Evolutionary conservation across 495 filamentous ascomycete genomes (phyloP), one percentile per base, ranked within the genome.

Genomic region (Echria macrotheca): DNA sequence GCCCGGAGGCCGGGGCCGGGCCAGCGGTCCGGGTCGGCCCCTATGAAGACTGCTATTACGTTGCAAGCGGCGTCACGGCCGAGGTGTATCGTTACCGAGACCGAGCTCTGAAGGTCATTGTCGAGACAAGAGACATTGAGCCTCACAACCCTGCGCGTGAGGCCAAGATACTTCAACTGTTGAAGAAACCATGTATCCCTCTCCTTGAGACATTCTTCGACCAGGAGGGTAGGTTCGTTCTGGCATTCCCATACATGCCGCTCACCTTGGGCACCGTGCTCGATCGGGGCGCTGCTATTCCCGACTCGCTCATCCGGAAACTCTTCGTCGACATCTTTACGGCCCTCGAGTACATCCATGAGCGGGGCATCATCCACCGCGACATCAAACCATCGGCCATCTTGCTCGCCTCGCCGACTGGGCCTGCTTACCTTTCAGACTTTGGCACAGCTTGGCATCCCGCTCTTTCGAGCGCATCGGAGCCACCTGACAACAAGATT

Each of bases 351-450:
- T 78, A 87, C 58, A 62, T 94, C 21, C 94, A 98, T 66, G 50
- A 63, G 8, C 65, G 79, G 11, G 81, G 78, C 6, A 88, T 98
- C 43, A 84, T 97, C 54, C 93, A 98, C 65, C 82, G 93, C 23
- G 93, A 98, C 59, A 74, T 98, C 60, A 98, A 98, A 61, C 91
- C 93, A 5, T 85, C 88, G 1, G 94, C 95, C 54, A 78, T 98
- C 41, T 71, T 97, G 29, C 75, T 97, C 51, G 65, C 77, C 31
- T 79, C 81, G 1, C 69, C 75, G 0, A 63, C 73, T n/a, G 85
- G 87, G 1, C 82, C 85, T 1, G 86, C 86, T 3, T 84, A 81
- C 41, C 71, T 98, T 15, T 80, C 85, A 12, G 93, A 98, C 67
- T 97, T 98, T 69, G 93, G 93, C 17, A 91, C 91, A 29, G 80